Evolutionary conservation across 768 basidiomycete genomes (phyloP), one percentile per base, ranked within the genome.

Genomic region (Rhizopogon vinicolor): DNA sequence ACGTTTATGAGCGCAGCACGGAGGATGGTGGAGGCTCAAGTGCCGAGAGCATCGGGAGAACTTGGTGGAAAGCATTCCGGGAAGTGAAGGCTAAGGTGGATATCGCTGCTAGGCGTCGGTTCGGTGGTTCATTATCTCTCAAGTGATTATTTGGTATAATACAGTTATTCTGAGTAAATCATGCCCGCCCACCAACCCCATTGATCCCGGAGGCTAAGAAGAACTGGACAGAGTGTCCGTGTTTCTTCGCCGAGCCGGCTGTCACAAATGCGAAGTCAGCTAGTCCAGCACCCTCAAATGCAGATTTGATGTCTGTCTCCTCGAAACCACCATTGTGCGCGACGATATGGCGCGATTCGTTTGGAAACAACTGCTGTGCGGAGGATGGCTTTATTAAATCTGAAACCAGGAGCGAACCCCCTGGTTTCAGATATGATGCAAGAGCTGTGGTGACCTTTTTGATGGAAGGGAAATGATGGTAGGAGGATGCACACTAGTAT

Each of bases 41-140:
- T 65, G 70, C 72, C 37, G 66, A 73, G 48, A 53, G 41, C 12
- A 75, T 88, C 42, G 91, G 85, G 2, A 75, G 75, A 64, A 82
- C 82, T 40, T 95, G 93, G 93, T 95, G 92, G 93, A 75, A 71
- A 50, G 81, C 86, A 7, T 94, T 91, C 72, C 73, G 80, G 56
- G 79, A 80, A 31, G 84, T 91, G 2, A 90, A 86, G 72, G 73
- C 62, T 12, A 76, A 74, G 62, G 81, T 94, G 71, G 87, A 92
- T 60, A 72, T 68, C n/a, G 77, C 84, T 19, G 79, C 82, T 5
- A 76, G 79, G 58, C 80, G 78, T 67, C 82, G 81, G 55, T 93
- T 90, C 65, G 91, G 92, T 33, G 90, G 92, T 1, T 71, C 72
- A 9, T 65, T 93, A 57, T 85, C 79, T 2, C 70, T 90, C 59